Percentiles rank a stretch among this genome's conserved stretches.
phyloP scores from a whole-genome alignment of 176 grass and related monocot species.

The Elymus sibiricus region DNA sequence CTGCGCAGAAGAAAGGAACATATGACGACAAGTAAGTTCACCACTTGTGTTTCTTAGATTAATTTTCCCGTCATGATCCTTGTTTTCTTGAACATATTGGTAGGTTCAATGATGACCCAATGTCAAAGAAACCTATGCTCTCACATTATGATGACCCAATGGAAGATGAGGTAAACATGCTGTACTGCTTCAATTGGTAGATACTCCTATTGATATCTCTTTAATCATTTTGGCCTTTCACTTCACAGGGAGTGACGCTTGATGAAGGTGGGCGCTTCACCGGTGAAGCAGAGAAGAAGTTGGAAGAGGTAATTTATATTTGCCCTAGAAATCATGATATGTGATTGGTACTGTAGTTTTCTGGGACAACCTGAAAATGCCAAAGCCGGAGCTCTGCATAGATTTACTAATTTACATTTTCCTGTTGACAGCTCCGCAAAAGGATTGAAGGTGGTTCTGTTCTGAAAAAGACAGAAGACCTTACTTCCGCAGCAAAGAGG shows the following conservation, averaged over 20 bases:
- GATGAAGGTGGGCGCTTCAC: conserved; percentile 83
- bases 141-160: conserved; percentile 80
- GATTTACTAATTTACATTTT: conserved; percentile 16
- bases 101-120: conserved; percentile 76
- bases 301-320: conserved; percentile 61
- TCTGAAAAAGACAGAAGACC: conserved; percentile 64
- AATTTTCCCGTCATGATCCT: background rate
- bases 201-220: background rate
- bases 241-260: conserved; percentile 66
- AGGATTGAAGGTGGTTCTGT: conserved; percentile 59
- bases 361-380: background rate
- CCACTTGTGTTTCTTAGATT: conserved; percentile 1
- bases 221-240: conserved; percentile 20
- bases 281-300: conserved; percentile 71
- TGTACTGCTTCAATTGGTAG: conserved; percentile 15
- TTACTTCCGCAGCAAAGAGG: conserved; percentile 51
- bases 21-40: conserved; percentile 77
- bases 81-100: background rate
- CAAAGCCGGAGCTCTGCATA: background rate
- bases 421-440: conserved; percentile 70
- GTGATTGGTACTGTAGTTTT: background rate
- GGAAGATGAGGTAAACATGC: conserved; percentile 69
- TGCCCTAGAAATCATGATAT: background rate
- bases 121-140: conserved; percentile 61
- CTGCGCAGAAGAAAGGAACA: conserved; percentile 81